phyloP scores from a whole-genome alignment of 2,329 filamentous ascomycete genomes.

The Apiospora saccharicola region DNA sequence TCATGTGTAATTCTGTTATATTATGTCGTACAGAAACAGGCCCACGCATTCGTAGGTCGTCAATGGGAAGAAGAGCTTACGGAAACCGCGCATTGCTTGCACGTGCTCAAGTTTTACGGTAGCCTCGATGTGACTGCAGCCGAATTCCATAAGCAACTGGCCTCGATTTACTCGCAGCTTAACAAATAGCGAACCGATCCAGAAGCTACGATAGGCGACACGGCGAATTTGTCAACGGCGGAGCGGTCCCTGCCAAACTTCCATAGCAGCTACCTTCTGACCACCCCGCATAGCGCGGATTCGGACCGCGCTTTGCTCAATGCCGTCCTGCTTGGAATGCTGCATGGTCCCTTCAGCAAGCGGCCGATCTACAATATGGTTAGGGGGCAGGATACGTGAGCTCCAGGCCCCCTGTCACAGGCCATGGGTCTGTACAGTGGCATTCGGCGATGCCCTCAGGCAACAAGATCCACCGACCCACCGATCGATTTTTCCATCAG shows the following conservation, averaged over 20 bases:
- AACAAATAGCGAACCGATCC: neutral
- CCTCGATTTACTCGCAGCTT: neutral
- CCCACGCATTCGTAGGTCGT: slow-evolving; percentile 35
- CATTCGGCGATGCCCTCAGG: neutral
- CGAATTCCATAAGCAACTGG: slow-evolving; percentile 29
- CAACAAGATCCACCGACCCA: too few species aligned
- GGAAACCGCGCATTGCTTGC: slow-evolving; percentile 37
- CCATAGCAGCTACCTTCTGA: slow-evolving; percentile 18
- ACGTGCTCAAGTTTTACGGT: slow-evolving; percentile 28
- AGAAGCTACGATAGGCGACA: neutral
- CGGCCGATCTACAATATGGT: neutral
- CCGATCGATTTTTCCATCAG: too few species aligned
- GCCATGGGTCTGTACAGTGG: neutral
- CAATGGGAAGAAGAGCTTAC: slow-evolving; percentile 39
- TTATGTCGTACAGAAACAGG: slow-evolving; percentile 40
- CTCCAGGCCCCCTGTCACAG: neutral
- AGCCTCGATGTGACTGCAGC: slow-evolving; percentile 25
- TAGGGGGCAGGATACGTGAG: slow-evolving; percentile 12
- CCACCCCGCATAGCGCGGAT: slow-evolving; percentile 1
- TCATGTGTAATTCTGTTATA: slow-evolving; percentile 42
- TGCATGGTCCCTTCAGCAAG: slow-evolving; percentile 26
- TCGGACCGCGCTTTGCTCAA: slow-evolving; percentile 1
- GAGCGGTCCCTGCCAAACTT: neutral
- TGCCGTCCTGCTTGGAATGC: slow-evolving; percentile 16
- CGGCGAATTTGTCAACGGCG: neutral